Conservation (phyloP, 805 yeast species). For the Candida pseudoglaebosa region DNA sequence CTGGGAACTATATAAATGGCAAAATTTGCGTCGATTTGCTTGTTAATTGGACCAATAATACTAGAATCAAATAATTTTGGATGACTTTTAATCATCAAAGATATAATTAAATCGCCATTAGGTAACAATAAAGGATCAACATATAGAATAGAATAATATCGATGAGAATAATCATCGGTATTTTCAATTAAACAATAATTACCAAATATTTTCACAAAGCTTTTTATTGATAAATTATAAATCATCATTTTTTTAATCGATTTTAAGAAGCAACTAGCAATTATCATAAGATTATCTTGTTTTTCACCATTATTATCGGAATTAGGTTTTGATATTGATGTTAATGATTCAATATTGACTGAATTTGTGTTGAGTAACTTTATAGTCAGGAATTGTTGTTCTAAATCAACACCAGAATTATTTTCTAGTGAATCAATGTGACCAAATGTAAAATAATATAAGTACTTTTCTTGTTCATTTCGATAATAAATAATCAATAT, state of each 20-base stretch:
- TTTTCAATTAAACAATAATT: constrained; percentile 24
- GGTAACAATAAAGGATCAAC: constrained; percentile 36
- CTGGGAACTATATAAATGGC: constrained; percentile 39
- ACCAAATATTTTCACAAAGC: constrained; percentile 31
- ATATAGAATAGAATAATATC: constrained; percentile 18
- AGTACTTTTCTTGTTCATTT: constrained; percentile 23
- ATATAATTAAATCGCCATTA: constrained; percentile 36
- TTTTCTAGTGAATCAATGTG: constrained; percentile 14
- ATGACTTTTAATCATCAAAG: constrained; percentile 21
- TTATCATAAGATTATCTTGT: constrained; percentile 26
- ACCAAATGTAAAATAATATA: constrained; percentile 32
- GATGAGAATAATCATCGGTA: neutral
- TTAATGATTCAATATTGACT: constrained; percentile 21
- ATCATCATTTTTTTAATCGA: constrained; percentile 37
- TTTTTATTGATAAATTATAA: constrained; percentile 26
- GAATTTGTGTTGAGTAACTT: constrained; percentile 18
- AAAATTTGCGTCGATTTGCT: constrained; percentile 14
- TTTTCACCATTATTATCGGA: constrained; percentile 9
- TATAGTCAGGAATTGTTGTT: constrained; percentile 22
- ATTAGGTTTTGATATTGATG: constrained; percentile 26
- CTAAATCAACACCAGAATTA: constrained; percentile 11
- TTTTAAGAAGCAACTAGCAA: constrained; percentile 34
- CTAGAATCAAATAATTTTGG: constrained; percentile 25
- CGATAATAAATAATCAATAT: constrained; percentile 36
- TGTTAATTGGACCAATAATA: constrained; percentile 11